Evolutionary conservation across 495 filamentous ascomycete species (phyloP).

Genomic region (Extremus antarcticus): DNA sequence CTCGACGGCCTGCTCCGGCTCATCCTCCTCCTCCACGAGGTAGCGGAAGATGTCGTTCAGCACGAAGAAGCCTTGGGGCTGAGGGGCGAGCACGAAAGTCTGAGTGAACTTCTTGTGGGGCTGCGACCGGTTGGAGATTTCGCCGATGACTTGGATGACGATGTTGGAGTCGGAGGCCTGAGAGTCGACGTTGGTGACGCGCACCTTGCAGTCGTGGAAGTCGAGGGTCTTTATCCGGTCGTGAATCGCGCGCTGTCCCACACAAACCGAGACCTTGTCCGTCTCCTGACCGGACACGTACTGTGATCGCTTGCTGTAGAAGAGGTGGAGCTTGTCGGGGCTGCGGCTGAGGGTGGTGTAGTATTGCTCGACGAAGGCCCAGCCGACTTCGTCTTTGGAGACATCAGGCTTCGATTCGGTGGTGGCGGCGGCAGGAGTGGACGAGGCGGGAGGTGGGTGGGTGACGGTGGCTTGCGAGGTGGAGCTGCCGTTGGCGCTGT

Average conservation of each 20-base stretch:
- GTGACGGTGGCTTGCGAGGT: slow-evolving; percentile 10
- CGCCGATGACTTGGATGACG: slow-evolving; percentile 92
- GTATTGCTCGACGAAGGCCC: slow-evolving; percentile 99
- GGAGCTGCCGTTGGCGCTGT: slow-evolving; percentile 13
- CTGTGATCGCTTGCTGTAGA: slow-evolving; percentile 39
- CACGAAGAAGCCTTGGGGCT: slow-evolving; percentile 95
- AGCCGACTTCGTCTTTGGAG: slow-evolving; percentile 82
- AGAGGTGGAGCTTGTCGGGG: slow-evolving; percentile 76
- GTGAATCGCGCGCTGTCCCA: slow-evolving; percentile 78
- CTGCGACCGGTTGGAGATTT: slow-evolving; percentile 85
- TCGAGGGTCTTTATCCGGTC: slow-evolving; percentile 86
- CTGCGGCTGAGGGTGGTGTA: slow-evolving; percentile 92
- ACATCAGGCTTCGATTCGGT: slow-evolving; percentile 21
- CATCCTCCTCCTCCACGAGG: slow-evolving; percentile 71
- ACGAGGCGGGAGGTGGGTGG: slow-evolving; percentile 8
- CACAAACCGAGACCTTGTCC: slow-evolving; percentile 67
- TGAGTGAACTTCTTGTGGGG: slow-evolving; percentile 92
- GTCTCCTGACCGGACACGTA: slow-evolving; percentile 55
- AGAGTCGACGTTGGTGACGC: slow-evolving; percentile 93
- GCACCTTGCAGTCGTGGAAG: slow-evolving; percentile 96
- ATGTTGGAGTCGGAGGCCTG: slow-evolving; percentile 88
- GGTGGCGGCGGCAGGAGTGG: slow-evolving; percentile 10
- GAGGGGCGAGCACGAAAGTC: slow-evolving; percentile 94
- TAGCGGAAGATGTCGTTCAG: slow-evolving; percentile 96
- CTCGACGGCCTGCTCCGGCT: slow-evolving; percentile 41